Base-by-base conservation (phyloP, 2,329 filamentous ascomycete species). In the Didymella lethalis region DNA sequence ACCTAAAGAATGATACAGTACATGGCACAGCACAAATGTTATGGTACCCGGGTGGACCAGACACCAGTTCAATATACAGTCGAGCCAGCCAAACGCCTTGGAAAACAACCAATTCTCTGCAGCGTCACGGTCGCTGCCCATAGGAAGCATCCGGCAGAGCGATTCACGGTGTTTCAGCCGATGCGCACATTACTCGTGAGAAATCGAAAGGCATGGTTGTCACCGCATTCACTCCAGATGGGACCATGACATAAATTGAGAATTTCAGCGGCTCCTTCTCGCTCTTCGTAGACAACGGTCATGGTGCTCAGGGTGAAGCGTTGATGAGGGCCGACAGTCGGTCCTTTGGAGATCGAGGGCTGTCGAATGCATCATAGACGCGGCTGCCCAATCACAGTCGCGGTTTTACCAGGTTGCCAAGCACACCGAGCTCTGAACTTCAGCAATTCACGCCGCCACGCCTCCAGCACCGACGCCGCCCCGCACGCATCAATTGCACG, bases 401-500 rank as follows among this genome's bases (percentile, higher is more conserved):
- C 23, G 23, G 23, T 23, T 23, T 23, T 23, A 23, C 23, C 23
- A 23, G 23, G 23, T 23, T 23, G 23, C 23, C 23, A 23, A 23
- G 23, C 23, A 23, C 23, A 56, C 52, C 56, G 58, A 8, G 18
- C 8, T 14, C 56, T 58, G 62, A 65, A 73, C 66, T 64, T 71
- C 66, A 68, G 64, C 48, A 55, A 55, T 50, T 46, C 46, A 32
- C 48, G 47, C 69, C 70, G 69, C 72, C 73, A 73, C 64, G 60
- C 62, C 41, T 45, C 53, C 62, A 63, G 66, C 70, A 66, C 68
- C 69, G 63, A 70, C 70, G 64, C 65, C 64, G 65, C 67, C 64
- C 62, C 64, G 61, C 62, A 66, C 73, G 73, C 71, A 68, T 74
- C 75, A 77, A 76, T 77, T 78, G 70, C 77, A 75, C 63, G 68